These are phyloP conservation scores for Septoria linicola DNA, from an alignment of 2,329 filamentous ascomycete genomes.

Conservation along the genomic window DNA sequence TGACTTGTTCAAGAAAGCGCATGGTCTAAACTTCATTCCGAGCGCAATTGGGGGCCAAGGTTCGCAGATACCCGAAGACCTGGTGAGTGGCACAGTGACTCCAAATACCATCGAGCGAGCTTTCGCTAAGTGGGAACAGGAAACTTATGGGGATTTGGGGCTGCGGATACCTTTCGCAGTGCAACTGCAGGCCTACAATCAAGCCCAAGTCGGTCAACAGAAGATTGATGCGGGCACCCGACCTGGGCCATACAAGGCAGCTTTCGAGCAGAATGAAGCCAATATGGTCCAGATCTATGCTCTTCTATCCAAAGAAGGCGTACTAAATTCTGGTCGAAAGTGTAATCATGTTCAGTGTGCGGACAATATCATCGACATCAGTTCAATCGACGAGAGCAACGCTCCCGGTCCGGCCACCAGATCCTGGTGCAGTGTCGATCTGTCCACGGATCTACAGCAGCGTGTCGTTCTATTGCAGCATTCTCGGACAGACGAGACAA, in stretches of 20 bases:
- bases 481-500: background rate
- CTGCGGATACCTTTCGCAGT: constrained; percentile 38
- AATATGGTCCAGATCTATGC: constrained; percentile 26
- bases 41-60: constrained; percentile 35
- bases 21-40: constrained; percentile 44
- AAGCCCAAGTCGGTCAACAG: constrained; percentile 20
- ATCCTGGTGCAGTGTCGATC: constrained; percentile 32
- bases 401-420: constrained; percentile 12
- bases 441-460: constrained; percentile 8
- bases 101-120: background rate
- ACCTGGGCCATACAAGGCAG: constrained; percentile 20
- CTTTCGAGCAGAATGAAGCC: constrained; percentile 13
- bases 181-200: constrained; percentile 35
- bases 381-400: constrained; percentile 19
- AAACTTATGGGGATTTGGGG: constrained; percentile 39
- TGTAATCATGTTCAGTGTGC: constrained; percentile 31
- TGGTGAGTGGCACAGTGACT: constrained; percentile 18
- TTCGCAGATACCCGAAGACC: constrained; percentile 36
- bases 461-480: constrained; percentile 2
- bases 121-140: constrained; percentile 17
- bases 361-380: constrained; percentile 30
- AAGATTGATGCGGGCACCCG: constrained; percentile 16
- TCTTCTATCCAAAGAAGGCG: constrained; percentile 26
- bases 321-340: constrained; percentile 24
- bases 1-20: constrained; percentile 51